phyloP scores from a whole-genome alignment of 345 rosid genomes.

The Raphanus sativus region DNA sequence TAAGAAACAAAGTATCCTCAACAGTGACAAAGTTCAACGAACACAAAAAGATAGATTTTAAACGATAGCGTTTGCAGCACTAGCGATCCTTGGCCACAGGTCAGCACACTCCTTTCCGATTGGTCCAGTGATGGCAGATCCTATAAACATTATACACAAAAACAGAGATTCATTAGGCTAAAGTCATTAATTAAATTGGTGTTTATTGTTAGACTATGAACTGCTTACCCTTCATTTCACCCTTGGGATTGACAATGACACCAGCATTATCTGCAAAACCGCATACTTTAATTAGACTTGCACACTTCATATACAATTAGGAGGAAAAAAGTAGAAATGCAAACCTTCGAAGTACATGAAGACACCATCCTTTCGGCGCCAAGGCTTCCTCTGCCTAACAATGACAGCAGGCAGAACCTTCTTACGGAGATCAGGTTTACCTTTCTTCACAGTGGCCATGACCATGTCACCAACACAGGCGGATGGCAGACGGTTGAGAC shows the following conservation, averaged over 20 bases:
- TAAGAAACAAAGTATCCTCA: constrained; percentile 25
- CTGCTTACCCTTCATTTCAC: constrained; percentile 74
- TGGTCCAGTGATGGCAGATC: constrained; percentile 84
- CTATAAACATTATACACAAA: constrained; percentile 30
- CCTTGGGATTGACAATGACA: constrained; percentile 78
- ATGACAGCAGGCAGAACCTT: constrained; percentile 16
- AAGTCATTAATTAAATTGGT: background rate
- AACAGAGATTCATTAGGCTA: background rate
- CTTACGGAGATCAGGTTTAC: constrained; percentile 45
- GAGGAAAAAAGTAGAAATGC: too few relatives aligned
- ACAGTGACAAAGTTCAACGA: background rate
- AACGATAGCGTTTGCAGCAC: constrained; percentile 47
- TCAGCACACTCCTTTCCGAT: constrained; percentile 88
- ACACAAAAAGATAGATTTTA: constrained; percentile 13
- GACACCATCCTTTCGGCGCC: background rate
- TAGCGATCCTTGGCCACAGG: constrained; percentile 61
- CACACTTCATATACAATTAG: background rate
- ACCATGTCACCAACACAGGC: constrained; percentile 50
- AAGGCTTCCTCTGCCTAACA: background rate
- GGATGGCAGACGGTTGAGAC: constrained; percentile 44
- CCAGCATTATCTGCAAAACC: constrained; percentile 67
- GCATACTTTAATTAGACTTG: background rate
- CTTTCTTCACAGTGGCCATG: constrained; percentile 47
- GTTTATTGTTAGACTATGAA: background rate
- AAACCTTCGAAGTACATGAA: background rate